phyloP scores from a whole-genome alignment of 371 early-diverging fungal species.

The Amoeboaphelidium protococcarum region DNA sequence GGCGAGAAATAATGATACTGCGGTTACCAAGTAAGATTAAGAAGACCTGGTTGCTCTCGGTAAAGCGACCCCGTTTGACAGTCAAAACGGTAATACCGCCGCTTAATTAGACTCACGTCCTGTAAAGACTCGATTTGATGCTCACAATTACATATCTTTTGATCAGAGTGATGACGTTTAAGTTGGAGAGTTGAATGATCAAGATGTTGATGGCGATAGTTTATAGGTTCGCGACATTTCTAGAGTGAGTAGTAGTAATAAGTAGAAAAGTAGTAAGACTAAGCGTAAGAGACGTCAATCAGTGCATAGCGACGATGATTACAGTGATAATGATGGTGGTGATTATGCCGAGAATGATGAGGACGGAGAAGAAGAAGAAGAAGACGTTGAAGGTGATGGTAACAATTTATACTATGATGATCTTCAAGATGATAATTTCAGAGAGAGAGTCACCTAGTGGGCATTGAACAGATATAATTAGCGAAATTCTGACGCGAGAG shows the following conservation, averaged over 20 bases:
- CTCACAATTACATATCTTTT: background rate
- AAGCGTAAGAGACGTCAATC: background rate
- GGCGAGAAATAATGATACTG: slow-evolving; percentile 28
- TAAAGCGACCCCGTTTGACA: background rate
- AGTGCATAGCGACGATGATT: too few relatives aligned
- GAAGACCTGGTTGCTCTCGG: slow-evolving; percentile 29
- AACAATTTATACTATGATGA: slow-evolving; percentile 1
- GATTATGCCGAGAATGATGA: too few relatives aligned
- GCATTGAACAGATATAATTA: slow-evolving; percentile 3
- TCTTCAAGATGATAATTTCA: slow-evolving; percentile 1
- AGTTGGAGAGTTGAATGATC: background rate
- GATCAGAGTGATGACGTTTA: background rate
- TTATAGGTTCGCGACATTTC: slow-evolving; percentile 2
- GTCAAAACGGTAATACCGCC: background rate
- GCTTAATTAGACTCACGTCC: background rate
- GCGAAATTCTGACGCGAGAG: slow-evolving; percentile 4
- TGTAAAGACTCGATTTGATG: background rate
- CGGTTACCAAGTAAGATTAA: slow-evolving; percentile 40
- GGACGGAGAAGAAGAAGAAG: slow-evolving; percentile 1
- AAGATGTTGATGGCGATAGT: background rate
- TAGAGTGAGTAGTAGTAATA: too few relatives aligned
- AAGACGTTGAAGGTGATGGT: slow-evolving; percentile 4
- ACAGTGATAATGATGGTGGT: too few relatives aligned
- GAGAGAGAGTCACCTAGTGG: background rate
- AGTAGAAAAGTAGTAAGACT: too few relatives aligned